Evolutionary conservation across 2,329 filamentous ascomycete species (phyloP), one percentile per base, ranked within the genome.

Genomic region (Zalaria obscura): DNA sequence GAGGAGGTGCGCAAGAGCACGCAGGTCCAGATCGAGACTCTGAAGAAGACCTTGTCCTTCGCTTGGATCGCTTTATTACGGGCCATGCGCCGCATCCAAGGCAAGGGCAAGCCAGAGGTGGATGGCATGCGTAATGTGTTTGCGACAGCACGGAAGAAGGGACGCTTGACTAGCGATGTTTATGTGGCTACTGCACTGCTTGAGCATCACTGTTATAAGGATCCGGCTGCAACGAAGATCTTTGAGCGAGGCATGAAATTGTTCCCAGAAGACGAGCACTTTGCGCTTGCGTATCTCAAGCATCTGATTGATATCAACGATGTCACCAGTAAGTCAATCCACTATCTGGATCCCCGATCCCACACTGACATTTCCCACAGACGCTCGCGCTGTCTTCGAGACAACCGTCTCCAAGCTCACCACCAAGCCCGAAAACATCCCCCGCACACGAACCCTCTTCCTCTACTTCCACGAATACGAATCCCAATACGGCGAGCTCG

Each of bases 11-110:
- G 72, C 53, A 74, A 82, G 45, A 78, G 78, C 7, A 82, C 83
- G 54, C 74, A 76, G 5, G 73, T 74, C 4, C 85, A 94, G 55
- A 77, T 80, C 29, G 78, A 81, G 27, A 69, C 83, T 10, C 71
- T 96, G 25, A 89, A 83, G 35, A 80, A 82, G 52, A 89, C 85
- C 1, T 80, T 98, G 42, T 93, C 91, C 0, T 88, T 86, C 54
- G 80, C 87, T 4, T 98, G 91, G 91, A 93, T 96, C 54, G 86
- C 87, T 10, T 70, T 96, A 45, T 93, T 94, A 64, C 80, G 91
- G 39, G 83, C 89, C 3, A 94, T 94, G 76, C 83, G 91, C 43
- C 84, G 91, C 40, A 80, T 96, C 10, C 88, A 96, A 61, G 93
- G 91, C 47, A 80, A 81, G 54, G 78, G 78, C 38, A 72, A 73